A percentile compares a stretch with the other conserved stretches of the same genome.
Evolutionary conservation across 768 basidiomycete species (phyloP).

Genomic region (Pleurotus cornucopiae): DNA sequence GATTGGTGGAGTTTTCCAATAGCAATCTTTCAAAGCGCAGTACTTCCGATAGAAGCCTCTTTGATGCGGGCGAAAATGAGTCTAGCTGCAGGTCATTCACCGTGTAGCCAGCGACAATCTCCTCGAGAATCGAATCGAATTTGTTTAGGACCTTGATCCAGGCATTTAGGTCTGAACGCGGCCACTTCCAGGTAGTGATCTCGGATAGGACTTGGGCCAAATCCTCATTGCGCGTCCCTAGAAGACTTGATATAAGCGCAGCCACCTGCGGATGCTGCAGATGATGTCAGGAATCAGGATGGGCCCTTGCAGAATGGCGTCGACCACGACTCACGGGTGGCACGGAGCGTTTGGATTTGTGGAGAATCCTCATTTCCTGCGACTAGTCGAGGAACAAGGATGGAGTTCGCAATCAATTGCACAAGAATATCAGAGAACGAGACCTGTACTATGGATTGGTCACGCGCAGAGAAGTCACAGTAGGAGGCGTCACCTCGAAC

Average conservation of each 20-base stretch:
- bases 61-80: conserved; percentile 70
- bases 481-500: too few species aligned
- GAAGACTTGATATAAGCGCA: conserved; percentile 71
- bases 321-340: conserved; percentile 56
- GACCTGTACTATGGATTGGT: too few species aligned
- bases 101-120: conserved; percentile 78
- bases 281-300: conserved; percentile 17
- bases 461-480: too few species aligned
- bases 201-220: conserved; percentile 61
- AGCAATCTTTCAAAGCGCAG: conserved; percentile 85
- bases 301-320: conserved; percentile 12
- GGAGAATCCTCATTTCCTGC: conserved; percentile 83
- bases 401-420: too few species aligned
- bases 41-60: conserved; percentile 74
- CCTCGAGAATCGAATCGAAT: conserved; percentile 87
- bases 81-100: conserved; percentile 81
- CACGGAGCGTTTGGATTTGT: conserved; percentile 77
- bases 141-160: conserved; percentile 97
- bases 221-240: conserved; percentile 65
- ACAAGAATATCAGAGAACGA: too few species aligned
- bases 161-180: conserved; percentile 92
- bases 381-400: conserved; percentile 34
- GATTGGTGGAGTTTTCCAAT: conserved; percentile 95
- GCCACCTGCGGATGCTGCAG: conserved; percentile 73
- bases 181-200: conserved; percentile 89